Evolutionary conservation across 345 rosid species (phyloP).

Genomic region (Populus ilicifolia): DNA sequence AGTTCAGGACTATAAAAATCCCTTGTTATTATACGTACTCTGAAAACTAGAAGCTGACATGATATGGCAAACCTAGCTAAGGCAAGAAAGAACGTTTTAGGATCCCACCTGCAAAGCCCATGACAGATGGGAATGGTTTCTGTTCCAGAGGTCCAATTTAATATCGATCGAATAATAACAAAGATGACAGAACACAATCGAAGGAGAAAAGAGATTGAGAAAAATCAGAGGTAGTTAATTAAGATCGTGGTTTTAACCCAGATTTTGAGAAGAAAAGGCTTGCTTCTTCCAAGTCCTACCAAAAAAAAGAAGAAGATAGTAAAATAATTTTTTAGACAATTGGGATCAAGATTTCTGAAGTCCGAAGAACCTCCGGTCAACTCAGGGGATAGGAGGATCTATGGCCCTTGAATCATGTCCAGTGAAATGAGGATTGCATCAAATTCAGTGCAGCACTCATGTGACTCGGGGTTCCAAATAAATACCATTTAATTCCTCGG

Average conservation of each 20-base stretch:
- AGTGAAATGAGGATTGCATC: conserved; percentile 15
- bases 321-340: background rate
- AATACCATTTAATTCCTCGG: background rate
- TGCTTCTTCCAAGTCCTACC: background rate
- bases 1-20: too few species aligned
- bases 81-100: too few species aligned
- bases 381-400: background rate
- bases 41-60: too few species aligned
- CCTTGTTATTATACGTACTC: too few species aligned
- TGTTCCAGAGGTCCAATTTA: too few species aligned
- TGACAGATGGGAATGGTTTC: too few species aligned
- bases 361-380: conserved; percentile 1
- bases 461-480: background rate
- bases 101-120: too few species aligned
- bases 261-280: background rate
- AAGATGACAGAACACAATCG: too few species aligned
- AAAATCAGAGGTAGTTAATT: background rate
- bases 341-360: background rate
- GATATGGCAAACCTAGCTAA: too few species aligned
- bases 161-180: too few species aligned
- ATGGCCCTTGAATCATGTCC: conserved; percentile 11
- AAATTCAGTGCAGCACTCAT: conserved; percentile 34
- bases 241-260: background rate
- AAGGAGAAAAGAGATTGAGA: background rate
- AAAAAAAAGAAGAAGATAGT: background rate